phyloP scores from a whole-genome alignment of 2,329 filamentous ascomycete genomes.

The Chrysoporthe deuterocubensis region DNA sequence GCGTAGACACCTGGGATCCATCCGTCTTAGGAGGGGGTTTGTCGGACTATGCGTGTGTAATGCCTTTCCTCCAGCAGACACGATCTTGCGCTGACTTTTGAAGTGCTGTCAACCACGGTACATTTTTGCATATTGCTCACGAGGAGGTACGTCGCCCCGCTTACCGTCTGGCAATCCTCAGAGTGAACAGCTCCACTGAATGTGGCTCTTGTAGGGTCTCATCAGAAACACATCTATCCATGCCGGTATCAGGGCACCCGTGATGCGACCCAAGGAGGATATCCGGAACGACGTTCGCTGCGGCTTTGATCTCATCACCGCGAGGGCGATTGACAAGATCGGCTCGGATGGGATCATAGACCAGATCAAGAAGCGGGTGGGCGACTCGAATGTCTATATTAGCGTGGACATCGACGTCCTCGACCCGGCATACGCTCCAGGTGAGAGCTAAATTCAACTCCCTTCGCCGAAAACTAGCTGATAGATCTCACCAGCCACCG shows the following conservation, averaged over 20 bases:
- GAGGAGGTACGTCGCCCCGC: conserved; percentile 48
- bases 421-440: conserved; percentile 69
- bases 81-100: not conserved
- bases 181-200: not conserved
- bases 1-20: conserved; percentile 70
- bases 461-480: not conserved
- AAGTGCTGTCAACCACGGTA: conserved; percentile 55
- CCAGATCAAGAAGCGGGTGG: conserved; percentile 61
- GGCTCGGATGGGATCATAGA: conserved; percentile 68
- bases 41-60: conserved; percentile 60
- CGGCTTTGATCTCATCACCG: conserved; percentile 61
- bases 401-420: conserved; percentile 82
- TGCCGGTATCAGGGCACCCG: conserved; percentile 62
- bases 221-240: conserved; percentile 63
- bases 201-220: conserved; percentile 39
- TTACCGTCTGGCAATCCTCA: too few species aligned
- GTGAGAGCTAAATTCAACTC: conserved; percentile 37
- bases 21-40: conserved; percentile 56
- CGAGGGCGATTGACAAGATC: conserved; percentile 72
- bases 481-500: conserved; percentile 58
- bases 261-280: conserved; percentile 51
- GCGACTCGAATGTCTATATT: conserved; percentile 64
- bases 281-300: conserved; percentile 60
- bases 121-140: conserved; percentile 64
- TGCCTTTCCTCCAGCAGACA: not conserved